These are phyloP conservation scores for Stygiomarasmius scandens DNA, from an alignment of 1,284 basidiomycete species.

Conservation along the genomic window DNA sequence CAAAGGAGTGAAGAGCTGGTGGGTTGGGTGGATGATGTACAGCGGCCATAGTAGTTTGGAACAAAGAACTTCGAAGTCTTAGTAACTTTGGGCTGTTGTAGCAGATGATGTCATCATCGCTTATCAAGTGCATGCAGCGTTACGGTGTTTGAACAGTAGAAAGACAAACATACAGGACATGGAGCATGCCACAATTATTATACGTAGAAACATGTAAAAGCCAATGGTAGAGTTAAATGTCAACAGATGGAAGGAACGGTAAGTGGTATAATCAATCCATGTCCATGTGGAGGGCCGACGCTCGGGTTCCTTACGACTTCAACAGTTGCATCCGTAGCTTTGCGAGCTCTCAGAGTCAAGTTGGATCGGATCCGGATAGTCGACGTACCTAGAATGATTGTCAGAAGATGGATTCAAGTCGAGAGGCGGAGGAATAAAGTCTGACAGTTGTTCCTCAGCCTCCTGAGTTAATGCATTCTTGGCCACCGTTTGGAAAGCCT, in stretches of 20 bases:
- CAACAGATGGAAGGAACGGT: conserved; percentile 11
- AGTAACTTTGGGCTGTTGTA: no score
- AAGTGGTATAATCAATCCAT: conserved; percentile 1
- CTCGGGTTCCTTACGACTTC: conserved; percentile 26
- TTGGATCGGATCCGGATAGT: conserved; percentile 99
- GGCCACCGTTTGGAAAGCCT: conserved; percentile 99
- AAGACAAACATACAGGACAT: conserved; percentile 1
- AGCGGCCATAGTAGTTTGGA: conserved; percentile 11
- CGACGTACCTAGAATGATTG: conserved; percentile 74
- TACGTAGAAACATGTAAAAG: conserved; percentile 4
- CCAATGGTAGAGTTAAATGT: conserved; percentile 12
- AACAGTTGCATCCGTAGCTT: conserved; percentile 93
- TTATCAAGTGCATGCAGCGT: not conserved
- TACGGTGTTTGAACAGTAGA: not conserved
- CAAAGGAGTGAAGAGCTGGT: conserved; percentile 82
- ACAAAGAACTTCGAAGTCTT: not conserved
- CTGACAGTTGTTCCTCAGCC: conserved; percentile 92
- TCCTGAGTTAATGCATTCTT: conserved; percentile 98
- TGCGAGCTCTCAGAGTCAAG: conserved; percentile 93
- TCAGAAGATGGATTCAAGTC: conserved; percentile 23
- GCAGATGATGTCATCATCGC: conserved; percentile 3
- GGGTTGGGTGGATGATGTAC: conserved; percentile 53
- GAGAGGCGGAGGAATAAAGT: conserved; percentile 24
- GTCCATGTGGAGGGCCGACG: conserved; percentile 9
- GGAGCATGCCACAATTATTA: conserved; percentile 24